A percentile compares a stretch with the other conserved stretches of the same genome.
Conservation (phyloP, 306 rosid species). For the Adenanthera pavonina region DNA sequence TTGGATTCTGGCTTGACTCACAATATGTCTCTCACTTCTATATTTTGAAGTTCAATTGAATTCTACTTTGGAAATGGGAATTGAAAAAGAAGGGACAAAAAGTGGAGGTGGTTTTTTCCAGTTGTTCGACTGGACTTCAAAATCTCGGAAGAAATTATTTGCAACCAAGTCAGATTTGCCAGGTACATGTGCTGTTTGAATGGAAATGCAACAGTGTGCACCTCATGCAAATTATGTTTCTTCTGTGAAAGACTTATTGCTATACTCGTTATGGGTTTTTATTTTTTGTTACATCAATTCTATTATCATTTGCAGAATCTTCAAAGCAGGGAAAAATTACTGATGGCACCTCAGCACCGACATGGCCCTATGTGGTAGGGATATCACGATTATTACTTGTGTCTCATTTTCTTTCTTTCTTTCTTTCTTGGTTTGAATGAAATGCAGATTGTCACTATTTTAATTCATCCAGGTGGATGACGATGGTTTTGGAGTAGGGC, state of each 20-base stretch:
- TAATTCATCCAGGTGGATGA: conserved; percentile 58
- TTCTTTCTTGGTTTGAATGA: not conserved
- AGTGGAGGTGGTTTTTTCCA: conserved; percentile 84
- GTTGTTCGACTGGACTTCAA: conserved; percentile 89
- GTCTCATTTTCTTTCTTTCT: conserved; percentile 10
- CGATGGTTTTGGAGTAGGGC: conserved; percentile 56
- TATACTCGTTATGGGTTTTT: conserved; percentile 31
- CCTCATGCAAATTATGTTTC: not conserved
- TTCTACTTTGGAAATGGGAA: conserved; percentile 71
- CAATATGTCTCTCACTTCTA: conserved; percentile 23
- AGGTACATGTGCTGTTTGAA: conserved; percentile 50
- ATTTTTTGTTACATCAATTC: conserved; percentile 14
- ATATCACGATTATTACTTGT: conserved; percentile 21
- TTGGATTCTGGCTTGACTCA: conserved; percentile 23
- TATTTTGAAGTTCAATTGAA: conserved; percentile 42
- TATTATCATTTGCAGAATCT: conserved; percentile 48
- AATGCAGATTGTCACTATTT: conserved; percentile 22
- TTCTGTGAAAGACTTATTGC: conserved; percentile 15
- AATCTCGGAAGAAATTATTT: conserved; percentile 86
- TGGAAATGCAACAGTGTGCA: not conserved
- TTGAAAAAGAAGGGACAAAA: conserved; percentile 72
- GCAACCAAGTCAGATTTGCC: conserved; percentile 65
- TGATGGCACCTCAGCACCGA: conserved; percentile 54
- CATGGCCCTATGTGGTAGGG: conserved; percentile 57
- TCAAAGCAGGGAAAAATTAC: conserved; percentile 58